Percentiles rank a stretch among this genome's conserved stretches.
These are phyloP conservation scores for Prunus yedoensis DNA, from an alignment of 331 rosid genomes.

Conservation along the genomic window DNA sequence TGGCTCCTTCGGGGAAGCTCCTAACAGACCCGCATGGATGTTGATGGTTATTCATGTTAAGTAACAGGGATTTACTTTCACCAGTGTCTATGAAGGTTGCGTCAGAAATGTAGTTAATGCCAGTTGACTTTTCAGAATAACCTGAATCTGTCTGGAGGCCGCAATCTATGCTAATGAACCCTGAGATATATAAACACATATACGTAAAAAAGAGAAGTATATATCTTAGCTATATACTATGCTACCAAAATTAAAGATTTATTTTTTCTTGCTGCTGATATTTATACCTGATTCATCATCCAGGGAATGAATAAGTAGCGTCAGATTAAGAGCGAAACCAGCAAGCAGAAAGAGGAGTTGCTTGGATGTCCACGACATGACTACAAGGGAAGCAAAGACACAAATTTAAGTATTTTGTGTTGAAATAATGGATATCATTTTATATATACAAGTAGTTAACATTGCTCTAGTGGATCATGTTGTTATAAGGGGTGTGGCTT, in stretches of 20 bases:
- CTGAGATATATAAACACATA: conserved; percentile 14
- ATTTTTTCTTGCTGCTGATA: neutral
- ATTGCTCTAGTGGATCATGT: too few relatives aligned
- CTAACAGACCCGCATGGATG: too few relatives aligned
- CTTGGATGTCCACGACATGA: too few relatives aligned
- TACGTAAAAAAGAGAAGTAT: neutral
- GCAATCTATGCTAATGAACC: conserved; percentile 53
- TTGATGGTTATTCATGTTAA: too few relatives aligned
- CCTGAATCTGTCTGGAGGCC: conserved; percentile 25
- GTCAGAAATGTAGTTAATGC: conserved; percentile 43
- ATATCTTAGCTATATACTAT: neutral
- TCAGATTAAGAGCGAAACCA: conserved; percentile 10
- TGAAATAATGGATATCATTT: too few relatives aligned
- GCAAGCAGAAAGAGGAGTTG: neutral
- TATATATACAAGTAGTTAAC: too few relatives aligned
- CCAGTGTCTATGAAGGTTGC: conserved; percentile 17
- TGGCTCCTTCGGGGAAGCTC: too few relatives aligned
- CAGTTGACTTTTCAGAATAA: conserved; percentile 17
- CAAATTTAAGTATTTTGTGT: too few relatives aligned
- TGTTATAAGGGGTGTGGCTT: too few relatives aligned
- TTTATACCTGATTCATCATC: conserved; percentile 40
- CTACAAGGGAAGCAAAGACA: too few relatives aligned
- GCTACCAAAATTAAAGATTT: neutral
- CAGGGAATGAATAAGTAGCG: conserved; percentile 29
- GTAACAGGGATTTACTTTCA: too few relatives aligned